Evolutionary conservation across 2,329 filamentous ascomycete genomes (phyloP).

Genomic region (Juglanconis juglandina): DNA sequence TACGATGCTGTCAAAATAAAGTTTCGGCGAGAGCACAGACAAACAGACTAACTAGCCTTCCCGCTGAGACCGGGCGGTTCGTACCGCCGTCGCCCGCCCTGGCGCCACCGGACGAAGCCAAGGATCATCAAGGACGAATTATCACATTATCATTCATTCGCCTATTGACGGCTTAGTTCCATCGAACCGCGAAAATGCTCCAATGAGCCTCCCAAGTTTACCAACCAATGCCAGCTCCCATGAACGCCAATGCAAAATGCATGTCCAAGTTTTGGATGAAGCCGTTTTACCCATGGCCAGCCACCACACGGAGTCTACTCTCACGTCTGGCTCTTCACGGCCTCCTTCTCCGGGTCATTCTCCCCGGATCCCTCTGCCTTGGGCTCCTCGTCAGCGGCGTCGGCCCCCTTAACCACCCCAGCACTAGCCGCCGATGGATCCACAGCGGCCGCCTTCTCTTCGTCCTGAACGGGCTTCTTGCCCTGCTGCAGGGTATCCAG

Average conservation of each 20-base stretch:
- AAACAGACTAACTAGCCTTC: too few species aligned
- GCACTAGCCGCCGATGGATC: not conserved
- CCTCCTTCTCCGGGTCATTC: not conserved
- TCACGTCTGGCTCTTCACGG: not conserved
- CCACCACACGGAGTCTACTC: not conserved
- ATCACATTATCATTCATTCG: not conserved
- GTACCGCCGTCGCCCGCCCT: not conserved
- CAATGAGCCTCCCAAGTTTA: not conserved
- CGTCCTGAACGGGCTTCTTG: slow-evolving; percentile 29
- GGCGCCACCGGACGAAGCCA: not conserved
- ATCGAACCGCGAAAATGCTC: not conserved
- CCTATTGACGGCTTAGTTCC: not conserved
- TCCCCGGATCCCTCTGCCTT: not conserved
- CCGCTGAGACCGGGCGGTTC: not conserved
- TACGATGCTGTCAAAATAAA: not conserved
- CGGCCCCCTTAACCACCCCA: not conserved
- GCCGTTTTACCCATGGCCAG: not conserved
- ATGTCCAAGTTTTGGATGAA: not conserved
- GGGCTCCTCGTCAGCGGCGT: not conserved
- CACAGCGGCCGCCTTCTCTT: slow-evolving; percentile 18
- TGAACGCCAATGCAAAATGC: not conserved
- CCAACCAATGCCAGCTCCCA: not conserved
- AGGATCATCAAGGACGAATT: not conserved
- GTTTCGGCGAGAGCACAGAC: not conserved
- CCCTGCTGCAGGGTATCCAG: slow-evolving; percentile 38